These are phyloP conservation scores for Talaromyces liani DNA, from an alignment of 495 filamentous ascomycete species.

Conservation along the genomic window DNA sequence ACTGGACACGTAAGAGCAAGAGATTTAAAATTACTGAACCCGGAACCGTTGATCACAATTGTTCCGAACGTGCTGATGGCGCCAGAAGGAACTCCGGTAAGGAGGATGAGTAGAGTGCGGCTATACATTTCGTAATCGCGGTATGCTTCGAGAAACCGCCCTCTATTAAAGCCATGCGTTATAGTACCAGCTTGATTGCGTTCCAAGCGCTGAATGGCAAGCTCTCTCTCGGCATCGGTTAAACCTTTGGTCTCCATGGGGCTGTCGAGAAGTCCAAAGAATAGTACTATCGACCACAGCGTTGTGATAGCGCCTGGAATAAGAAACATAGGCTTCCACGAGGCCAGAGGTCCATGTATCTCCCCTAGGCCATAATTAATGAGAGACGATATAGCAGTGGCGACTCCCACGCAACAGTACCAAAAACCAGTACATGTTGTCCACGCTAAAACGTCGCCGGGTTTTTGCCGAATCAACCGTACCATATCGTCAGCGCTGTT, in stretches of 20 bases:
- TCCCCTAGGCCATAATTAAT: constrained; percentile 42
- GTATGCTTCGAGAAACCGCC: constrained; percentile 39
- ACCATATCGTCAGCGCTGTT: too few relatives aligned
- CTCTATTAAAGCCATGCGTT: constrained; percentile 42
- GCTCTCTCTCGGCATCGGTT: constrained; percentile 29
- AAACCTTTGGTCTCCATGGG: constrained; percentile 36
- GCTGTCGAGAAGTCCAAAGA: constrained; percentile 40
- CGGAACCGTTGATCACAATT: constrained; percentile 34
- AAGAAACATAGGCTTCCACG: constrained; percentile 38
- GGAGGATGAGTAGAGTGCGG: background rate
- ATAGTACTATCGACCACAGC: constrained; percentile 25
- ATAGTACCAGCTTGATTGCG: constrained; percentile 45
- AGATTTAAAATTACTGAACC: constrained; percentile 27
- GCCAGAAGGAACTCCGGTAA: background rate
- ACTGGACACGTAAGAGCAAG: constrained; percentile 9
- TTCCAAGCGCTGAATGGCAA: constrained; percentile 42
- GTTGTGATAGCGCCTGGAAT: constrained; percentile 29
- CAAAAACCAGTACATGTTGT: constrained; percentile 35
- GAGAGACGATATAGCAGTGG: constrained; percentile 37
- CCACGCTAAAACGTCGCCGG: too few relatives aligned
- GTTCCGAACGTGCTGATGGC: constrained; percentile 4
- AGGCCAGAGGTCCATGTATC: constrained; percentile 28
- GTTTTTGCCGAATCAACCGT: too few relatives aligned
- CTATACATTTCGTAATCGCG: constrained; percentile 27
- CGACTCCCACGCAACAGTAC: constrained; percentile 44